phyloP scores from a whole-genome alignment of 257 asterid genomes.

The Primulina tabacum region DNA sequence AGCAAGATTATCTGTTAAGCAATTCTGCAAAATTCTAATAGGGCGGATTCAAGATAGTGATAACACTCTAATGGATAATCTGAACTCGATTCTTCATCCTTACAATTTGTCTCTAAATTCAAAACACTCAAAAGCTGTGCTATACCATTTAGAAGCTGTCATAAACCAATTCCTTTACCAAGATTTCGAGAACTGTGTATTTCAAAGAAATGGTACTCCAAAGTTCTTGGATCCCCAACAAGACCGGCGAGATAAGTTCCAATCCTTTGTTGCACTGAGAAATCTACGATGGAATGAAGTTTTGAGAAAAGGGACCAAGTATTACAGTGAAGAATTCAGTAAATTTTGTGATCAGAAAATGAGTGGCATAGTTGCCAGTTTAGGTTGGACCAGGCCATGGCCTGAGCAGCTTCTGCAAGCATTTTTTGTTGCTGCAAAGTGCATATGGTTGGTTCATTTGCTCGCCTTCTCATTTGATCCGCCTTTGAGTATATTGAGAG shows the following conservation, averaged over 20 bases:
- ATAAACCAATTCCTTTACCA: conserved; percentile 76
- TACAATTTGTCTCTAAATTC: conserved; percentile 56
- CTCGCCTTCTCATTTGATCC: conserved; percentile 74
- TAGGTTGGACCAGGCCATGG: conserved; percentile 90
- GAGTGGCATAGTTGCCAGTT: conserved; percentile 54
- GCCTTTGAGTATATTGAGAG: conserved; percentile 54
- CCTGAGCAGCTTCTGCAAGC: conserved; percentile 90
- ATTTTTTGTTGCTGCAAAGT: conserved; percentile 83
- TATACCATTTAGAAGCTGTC: conserved; percentile 76
- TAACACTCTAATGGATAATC: conserved; percentile 39
- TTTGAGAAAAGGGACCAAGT: conserved; percentile 77
- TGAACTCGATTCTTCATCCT: conserved; percentile 62
- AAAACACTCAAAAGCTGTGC: conserved; percentile 51
- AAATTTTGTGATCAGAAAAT: conserved; percentile 89
- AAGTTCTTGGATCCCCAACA: conserved; percentile 62
- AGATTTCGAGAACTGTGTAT: conserved; percentile 78
- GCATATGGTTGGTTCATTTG: conserved; percentile 93
- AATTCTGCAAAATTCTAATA: conserved; percentile 70
- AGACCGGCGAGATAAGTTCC: conserved; percentile 62
- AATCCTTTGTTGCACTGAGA: conserved; percentile 66
- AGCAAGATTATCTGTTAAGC: conserved; percentile 76
- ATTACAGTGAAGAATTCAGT: conserved; percentile 85
- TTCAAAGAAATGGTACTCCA: conserved; percentile 66
- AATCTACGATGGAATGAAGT: conserved; percentile 91
- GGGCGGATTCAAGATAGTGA: conserved; percentile 56